Conservation (phyloP, 2,329 filamentous ascomycete genomes). For the Chaetoscypha palmicola region DNA sequence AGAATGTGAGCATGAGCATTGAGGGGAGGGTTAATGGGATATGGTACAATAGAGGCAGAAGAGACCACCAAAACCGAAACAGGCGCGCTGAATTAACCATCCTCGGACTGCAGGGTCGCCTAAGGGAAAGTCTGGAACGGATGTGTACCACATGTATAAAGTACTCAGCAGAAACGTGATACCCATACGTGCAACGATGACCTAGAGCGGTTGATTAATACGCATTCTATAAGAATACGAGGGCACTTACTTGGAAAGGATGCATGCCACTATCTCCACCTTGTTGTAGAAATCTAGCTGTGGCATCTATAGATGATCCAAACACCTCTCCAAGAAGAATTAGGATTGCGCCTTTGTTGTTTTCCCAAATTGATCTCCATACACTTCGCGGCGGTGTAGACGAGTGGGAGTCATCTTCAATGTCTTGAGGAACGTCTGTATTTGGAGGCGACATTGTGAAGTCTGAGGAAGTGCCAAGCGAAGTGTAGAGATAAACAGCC, state of each 20-base stretch:
- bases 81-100: slow-evolving; percentile 61
- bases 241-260: slow-evolving; percentile 63
- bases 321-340: slow-evolving; percentile 74
- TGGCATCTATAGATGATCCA: slow-evolving; percentile 77
- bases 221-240: slow-evolving; percentile 61
- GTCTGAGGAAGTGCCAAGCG: background rate
- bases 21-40: background rate
- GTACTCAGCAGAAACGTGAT: slow-evolving; percentile 24
- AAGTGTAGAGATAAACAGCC: background rate
- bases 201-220: slow-evolving; percentile 47
- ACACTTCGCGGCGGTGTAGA: slow-evolving; percentile 1
- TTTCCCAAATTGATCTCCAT: slow-evolving; percentile 44
- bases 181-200: slow-evolving; percentile 28
- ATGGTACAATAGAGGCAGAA: slow-evolving; percentile 45
- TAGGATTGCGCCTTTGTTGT: slow-evolving; percentile 65
- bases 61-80: slow-evolving; percentile 69
- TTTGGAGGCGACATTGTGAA: background rate
- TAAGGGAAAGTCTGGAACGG: slow-evolving; percentile 63
- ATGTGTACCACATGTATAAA: slow-evolving; percentile 67
- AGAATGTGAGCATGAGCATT: background rate
- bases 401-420: slow-evolving; percentile 2
- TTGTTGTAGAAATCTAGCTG: slow-evolving; percentile 68
- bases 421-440: background rate
- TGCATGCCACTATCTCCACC: slow-evolving; percentile 66
- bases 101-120: slow-evolving; percentile 59